Percentiles rank a stretch among this genome's conserved stretches.
Evolutionary conservation across 2,329 filamentous ascomycete species (phyloP).

Genomic region (Colletotrichum orbiculare): DNA sequence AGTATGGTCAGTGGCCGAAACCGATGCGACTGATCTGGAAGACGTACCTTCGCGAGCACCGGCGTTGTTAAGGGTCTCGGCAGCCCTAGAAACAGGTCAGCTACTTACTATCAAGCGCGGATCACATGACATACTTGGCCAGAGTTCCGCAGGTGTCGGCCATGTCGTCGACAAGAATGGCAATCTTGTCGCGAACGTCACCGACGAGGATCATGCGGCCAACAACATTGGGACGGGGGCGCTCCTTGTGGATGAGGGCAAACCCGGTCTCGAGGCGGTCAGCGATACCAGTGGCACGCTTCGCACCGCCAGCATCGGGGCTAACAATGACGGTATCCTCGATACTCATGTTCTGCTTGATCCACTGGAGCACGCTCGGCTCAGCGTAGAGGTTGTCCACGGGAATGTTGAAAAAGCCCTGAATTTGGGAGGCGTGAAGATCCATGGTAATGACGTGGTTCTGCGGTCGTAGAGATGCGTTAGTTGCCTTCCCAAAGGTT

Average conservation of each 20-base stretch:
- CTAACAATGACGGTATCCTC: slow-evolving; percentile 87
- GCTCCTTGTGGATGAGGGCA: slow-evolving; percentile 89
- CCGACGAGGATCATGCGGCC: slow-evolving; percentile 95
- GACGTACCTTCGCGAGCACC: slow-evolving; percentile 32
- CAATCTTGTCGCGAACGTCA: slow-evolving; percentile 89
- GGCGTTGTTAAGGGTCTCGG: slow-evolving; percentile 31
- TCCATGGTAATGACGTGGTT: slow-evolving; percentile 82
- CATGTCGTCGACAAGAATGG: slow-evolving; percentile 98
- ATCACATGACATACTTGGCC: slow-evolving; percentile 76
- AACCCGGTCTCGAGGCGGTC: slow-evolving; percentile 86
- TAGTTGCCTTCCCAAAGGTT: background rate
- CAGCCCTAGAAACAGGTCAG: slow-evolving; percentile 25
- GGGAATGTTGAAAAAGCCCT: slow-evolving; percentile 85
- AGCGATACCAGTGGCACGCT: slow-evolving; percentile 86
- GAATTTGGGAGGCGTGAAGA: slow-evolving; percentile 85
- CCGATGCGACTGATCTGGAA: background rate
- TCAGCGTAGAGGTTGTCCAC: slow-evolving; percentile 83
- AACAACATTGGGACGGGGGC: slow-evolving; percentile 75
- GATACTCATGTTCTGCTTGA: slow-evolving; percentile 79
- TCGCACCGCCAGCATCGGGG: slow-evolving; percentile 87
- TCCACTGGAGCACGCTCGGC: slow-evolving; percentile 86
- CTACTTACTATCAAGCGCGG: background rate
- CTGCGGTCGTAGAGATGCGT: background rate
- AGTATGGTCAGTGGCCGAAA: background rate
- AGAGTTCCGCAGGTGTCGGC: slow-evolving; percentile 92